Percentiles rank a stretch among this genome's conserved stretches.
Conservation (phyloP, 2,329 filamentous ascomycete species). For the Cordyceps farinosa region DNA sequence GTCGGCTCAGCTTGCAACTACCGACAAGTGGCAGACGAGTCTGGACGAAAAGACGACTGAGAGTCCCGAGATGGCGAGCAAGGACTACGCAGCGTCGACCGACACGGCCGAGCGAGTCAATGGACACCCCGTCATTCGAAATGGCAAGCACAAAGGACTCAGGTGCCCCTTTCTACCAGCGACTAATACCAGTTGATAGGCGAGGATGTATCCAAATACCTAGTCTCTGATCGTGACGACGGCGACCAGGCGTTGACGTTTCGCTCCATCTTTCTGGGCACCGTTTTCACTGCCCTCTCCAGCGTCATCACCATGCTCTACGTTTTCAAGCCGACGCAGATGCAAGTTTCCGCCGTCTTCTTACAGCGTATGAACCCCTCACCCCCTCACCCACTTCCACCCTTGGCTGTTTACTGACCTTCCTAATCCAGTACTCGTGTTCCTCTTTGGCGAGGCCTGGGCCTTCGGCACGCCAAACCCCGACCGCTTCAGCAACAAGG, state of each 20-base stretch:
- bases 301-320: conserved; percentile 25
- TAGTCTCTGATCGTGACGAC: conserved; percentile 23
- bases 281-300: conserved; percentile 20
- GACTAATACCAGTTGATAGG: conserved; percentile 2
- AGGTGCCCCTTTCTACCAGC: no score
- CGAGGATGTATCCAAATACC: conserved; percentile 22
- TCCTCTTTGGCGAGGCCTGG: conserved; percentile 20
- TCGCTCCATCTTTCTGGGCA: conserved; percentile 22
- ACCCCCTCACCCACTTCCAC: neutral
- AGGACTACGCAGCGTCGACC: conserved; percentile 2
- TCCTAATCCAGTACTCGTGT: conserved; percentile 13
- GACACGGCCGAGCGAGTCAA: conserved; percentile 13
- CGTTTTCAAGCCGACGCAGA: conserved; percentile 22
- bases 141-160: conserved; percentile 5
- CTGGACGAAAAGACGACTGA: neutral
- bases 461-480: conserved; percentile 17
- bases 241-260: conserved; percentile 24
- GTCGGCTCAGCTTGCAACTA: neutral
- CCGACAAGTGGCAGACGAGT: neutral
- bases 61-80: neutral
- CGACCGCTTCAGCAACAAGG: conserved; percentile 10
- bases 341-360: conserved; percentile 22
- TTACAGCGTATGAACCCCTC: conserved; percentile 18
- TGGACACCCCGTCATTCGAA: conserved; percentile 19
- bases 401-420: neutral